Base-by-base conservation (phyloP, 106 monocot genomes). In the Ottelia alismoides region DNA sequence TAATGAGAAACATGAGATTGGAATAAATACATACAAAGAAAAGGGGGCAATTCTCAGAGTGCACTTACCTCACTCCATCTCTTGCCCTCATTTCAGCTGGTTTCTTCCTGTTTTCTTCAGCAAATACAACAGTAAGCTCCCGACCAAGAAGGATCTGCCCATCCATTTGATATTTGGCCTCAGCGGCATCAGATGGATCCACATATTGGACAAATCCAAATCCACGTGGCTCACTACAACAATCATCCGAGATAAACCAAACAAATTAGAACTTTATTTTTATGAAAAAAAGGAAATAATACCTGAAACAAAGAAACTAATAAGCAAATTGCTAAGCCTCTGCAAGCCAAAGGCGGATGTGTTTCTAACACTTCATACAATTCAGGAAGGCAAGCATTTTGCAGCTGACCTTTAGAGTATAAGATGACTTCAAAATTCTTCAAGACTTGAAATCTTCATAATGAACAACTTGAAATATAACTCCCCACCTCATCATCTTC, bases 371-470 rank as follows among this genome's bases (percentile, higher is more conserved):
- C 20, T 7, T 49, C 20, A n/a, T 49, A n/a, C 48, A 49, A 12
- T 49, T 20, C 11, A 49, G 48, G 11, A 49, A 49, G 48, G 48
- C 48, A 49, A 49, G 48, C 48, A 49, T 19, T 10, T 20, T 3
- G 20, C 48, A 12, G 48, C 48, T 49, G 20, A 49, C 48, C 48
- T 49, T 49, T 4, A 20, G 20, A 20, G 11, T 49, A 49, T n/a
- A n/a, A 49, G 48, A 49, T 49, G 11, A 49, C 48, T 10, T 49
- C 48, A n/a, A 49, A 49, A 20, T n/a, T 49, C 48, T 49, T 49
- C 48, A 49, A 16, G 18, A 49, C 48, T 49, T n/a, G 4, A 49
- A 10, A 49, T 49, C 48, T 49, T 49, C 48, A 49, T 16, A 12
- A 19, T 49, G 20, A 12, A n/a, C 18, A 49, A 3, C 20, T 10